Base-by-base conservation (phyloP, 768 basidiomycete genomes). In the Amanita inopinata region DNA sequence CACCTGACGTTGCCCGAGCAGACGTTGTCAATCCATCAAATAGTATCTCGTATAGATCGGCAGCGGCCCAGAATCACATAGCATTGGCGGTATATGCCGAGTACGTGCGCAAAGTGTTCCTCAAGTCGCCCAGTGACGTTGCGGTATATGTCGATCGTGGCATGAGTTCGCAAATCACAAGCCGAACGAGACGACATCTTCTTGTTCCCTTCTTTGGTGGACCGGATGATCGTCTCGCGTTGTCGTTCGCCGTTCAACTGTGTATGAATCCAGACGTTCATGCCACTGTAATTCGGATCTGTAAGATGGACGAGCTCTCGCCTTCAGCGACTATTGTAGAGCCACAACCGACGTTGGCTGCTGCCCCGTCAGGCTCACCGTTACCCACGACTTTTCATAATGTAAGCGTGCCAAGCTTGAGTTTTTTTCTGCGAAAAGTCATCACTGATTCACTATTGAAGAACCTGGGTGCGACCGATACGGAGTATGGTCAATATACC, bases 151-250 rank as follows among this genome's bases (percentile, higher is more conserved):
- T 96, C 45, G 94, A 97, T 58, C 69, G 81, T 18, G 82, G 81
- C 1, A 59, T 71, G 15, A 54, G 53, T 19, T 43, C 51, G 5
- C 53, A 58, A 11, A 52, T 57, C 33, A 49, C 57, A 1, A 51
- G 56, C 3, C 35, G 34, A 22, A 55, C 36, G 32, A 58, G 52
- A 17, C 68, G 82, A 46, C 86, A 87, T 49, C 54, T 97, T 20
- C 78, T 93, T 57, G 56, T 92, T 31, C 87, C 93, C 0, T 97
- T 94, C 76, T 85, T 90, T 56, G 94, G 94, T 27, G 94, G 94
- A 0, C 80, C 89, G 0, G 94, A 99, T 56, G 94, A 97, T 57
- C 78, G 96, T 1, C 68, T 90, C 15, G 88, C 89, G 0, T 63
- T 98, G 19, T 63, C 73, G 22, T 78, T 98, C 53, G 75, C 89